Evolutionary conservation across 331 rosid genomes (phyloP).

Genomic region (Dryas integrifolia): DNA sequence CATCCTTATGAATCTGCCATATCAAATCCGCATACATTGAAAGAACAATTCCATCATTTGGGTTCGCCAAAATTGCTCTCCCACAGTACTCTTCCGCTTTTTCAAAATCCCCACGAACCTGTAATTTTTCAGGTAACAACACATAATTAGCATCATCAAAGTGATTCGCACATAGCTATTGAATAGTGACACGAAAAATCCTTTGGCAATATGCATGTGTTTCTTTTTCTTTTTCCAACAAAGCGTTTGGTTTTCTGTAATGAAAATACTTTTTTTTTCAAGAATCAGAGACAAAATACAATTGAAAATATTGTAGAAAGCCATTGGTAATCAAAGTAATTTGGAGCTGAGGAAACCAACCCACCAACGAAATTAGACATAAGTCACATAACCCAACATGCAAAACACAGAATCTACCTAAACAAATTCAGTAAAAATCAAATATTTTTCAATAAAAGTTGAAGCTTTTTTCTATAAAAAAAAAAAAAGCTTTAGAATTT

Average conservation of each 20-base stretch:
- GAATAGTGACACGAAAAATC: not conserved
- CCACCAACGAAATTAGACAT: too few relatives aligned
- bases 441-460: not conserved
- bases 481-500: not conserved
- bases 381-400: too few relatives aligned
- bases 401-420: too few relatives aligned
- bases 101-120: slow-evolving; percentile 62
- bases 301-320: not conserved
- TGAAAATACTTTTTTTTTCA: too few relatives aligned
- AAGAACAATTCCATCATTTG: slow-evolving; percentile 55
- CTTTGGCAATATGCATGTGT: not conserved
- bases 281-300: too few relatives aligned
- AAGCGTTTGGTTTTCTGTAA: too few relatives aligned
- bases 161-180: not conserved
- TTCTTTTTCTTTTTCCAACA: not conserved
- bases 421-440: too few relatives aligned
- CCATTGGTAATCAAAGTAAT: not conserved
- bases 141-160: not conserved
- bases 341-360: too few relatives aligned
- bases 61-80: slow-evolving; percentile 73
- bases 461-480: not conserved
- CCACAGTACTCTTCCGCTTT: slow-evolving; percentile 89
- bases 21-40: slow-evolving; percentile 80
- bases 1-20: slow-evolving; percentile 72
- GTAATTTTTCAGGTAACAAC: not conserved